These are phyloP conservation scores for Insectozyma bohioensis DNA, from an alignment of 1,139 yeast genomes.

Conservation along the genomic window DNA sequence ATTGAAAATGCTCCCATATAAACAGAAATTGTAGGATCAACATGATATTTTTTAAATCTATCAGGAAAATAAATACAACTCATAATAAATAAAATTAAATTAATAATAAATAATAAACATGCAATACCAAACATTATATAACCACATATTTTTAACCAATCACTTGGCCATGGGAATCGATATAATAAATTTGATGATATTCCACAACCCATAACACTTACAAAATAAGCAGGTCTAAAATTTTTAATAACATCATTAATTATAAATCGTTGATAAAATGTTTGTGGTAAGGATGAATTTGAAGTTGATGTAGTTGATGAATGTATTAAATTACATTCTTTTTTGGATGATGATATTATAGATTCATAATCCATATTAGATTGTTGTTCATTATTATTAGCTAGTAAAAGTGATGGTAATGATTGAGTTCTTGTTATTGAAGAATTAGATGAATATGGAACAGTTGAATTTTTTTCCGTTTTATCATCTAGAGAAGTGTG, in stretches of 20 bases:
- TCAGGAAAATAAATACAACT: conserved; percentile 36
- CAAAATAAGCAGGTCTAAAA: conserved; percentile 64
- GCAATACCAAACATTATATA: conserved; percentile 57
- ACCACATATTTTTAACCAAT: conserved; percentile 61
- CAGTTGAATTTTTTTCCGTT: too few species aligned
- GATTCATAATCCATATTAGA: conserved; percentile 13
- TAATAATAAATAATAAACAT: conserved; percentile 45
- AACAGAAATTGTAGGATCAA: conserved; percentile 50
- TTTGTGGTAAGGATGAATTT: too few species aligned
- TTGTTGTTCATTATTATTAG: too few species aligned
- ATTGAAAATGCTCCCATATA: conserved; percentile 78
- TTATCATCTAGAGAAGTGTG: too few species aligned
- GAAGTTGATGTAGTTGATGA: background rate
- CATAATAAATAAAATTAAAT: conserved; percentile 14
- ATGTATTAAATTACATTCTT: background rate
- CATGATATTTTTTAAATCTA: conserved; percentile 33
- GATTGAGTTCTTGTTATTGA: background rate
- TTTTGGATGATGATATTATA: conserved; percentile 8
- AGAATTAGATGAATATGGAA: background rate
- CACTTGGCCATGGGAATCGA: conserved; percentile 61
- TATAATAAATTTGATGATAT: conserved; percentile 61
- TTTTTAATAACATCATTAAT: conserved; percentile 22
- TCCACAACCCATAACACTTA: conserved; percentile 84
- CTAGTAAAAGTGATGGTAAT: too few species aligned
- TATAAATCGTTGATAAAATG: conserved; percentile 11